These are phyloP conservation scores for Dipteronia sinensis DNA, from an alignment of 345 rosid species.

Conservation along the genomic window DNA sequence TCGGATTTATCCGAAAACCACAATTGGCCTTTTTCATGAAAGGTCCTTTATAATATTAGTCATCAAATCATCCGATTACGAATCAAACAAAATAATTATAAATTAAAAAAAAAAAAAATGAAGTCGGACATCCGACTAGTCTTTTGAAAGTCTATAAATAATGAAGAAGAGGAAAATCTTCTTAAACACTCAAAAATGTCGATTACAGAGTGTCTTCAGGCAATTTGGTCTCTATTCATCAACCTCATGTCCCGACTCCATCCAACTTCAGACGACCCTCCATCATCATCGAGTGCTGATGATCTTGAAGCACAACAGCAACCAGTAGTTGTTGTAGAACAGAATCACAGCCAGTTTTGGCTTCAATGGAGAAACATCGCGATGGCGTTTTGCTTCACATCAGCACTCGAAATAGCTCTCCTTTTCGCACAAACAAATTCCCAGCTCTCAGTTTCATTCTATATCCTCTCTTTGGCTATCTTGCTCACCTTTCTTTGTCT, in stretches of 20 bases:
- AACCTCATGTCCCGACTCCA: neutral
- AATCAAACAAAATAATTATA: too few species aligned
- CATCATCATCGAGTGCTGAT: neutral
- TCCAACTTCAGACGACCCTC: too few species aligned
- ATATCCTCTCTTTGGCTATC: neutral
- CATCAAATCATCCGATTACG: too few species aligned
- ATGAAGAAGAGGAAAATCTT: neutral
- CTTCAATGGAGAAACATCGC: neutral
- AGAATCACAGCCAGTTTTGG: neutral
- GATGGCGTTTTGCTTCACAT: neutral
- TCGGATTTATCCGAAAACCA: neutral
- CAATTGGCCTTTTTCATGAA: neutral
- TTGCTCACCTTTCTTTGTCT: neutral
- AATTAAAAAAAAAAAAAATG: too few species aligned
- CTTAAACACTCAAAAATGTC: neutral
- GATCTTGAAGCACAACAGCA: neutral
- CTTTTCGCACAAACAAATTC: neutral
- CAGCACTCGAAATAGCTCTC: neutral
- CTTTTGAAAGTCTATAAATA: too few species aligned
- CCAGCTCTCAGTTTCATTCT: neutral
- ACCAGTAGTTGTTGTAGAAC: neutral
- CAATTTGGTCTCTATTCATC: neutral
- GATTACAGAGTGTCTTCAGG: neutral
- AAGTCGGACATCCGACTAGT: neutral
- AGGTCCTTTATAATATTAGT: too few species aligned